Base-by-base conservation (phyloP, 1,284 basidiomycete genomes). In the Puccinia horiana region DNA sequence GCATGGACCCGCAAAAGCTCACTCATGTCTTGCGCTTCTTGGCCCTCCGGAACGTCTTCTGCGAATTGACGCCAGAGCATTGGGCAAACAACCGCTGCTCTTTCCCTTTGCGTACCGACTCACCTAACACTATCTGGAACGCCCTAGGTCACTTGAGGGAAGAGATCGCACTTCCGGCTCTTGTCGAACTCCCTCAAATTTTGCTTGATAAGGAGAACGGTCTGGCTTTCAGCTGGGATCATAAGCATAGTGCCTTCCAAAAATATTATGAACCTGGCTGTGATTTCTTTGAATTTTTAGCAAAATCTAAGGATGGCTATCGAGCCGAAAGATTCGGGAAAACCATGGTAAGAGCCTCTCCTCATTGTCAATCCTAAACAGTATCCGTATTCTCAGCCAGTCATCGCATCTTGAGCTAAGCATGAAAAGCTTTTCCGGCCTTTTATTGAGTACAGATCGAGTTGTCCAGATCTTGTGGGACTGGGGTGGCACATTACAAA, bases 61-160 rank as follows among this genome's bases (percentile, higher is more conserved):
- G 49, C 54, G 72, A 75, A 23, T n/a, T 75, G 18, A 75, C 4
- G 26, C 29, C 8, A 49, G 49, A 56, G 20, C 72, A 75, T 23
- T 75, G 72, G 72, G 72, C 47, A 11, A 75, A 75, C 44, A 75
- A 49, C 49, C 72, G 72, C 1, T 23, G 32, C n/a, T 75, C 72
- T 20, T 9, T 75, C 20, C 9, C 42, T 6, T 32, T 75, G 11
- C 49, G 72, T 6, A 54, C 49, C 32, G 72, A 75, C 42, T 56
- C 72, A 20, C 18, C 72, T 11, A 75, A 75, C 16, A 56, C 29
- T 4, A 12, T 54, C 6, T 6, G 29, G 4, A 75, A 75, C 56
- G n/a, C 35, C 12, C 20, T 75, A 1, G 72, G 47, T 0, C 72
- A 75, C 11, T 2, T 40, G 12, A 16, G 52, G 20, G 72, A 75